These are phyloP conservation scores for Cairneyella variabilis DNA, from an alignment of 495 filamentous ascomycete species.

Conservation along the genomic window DNA sequence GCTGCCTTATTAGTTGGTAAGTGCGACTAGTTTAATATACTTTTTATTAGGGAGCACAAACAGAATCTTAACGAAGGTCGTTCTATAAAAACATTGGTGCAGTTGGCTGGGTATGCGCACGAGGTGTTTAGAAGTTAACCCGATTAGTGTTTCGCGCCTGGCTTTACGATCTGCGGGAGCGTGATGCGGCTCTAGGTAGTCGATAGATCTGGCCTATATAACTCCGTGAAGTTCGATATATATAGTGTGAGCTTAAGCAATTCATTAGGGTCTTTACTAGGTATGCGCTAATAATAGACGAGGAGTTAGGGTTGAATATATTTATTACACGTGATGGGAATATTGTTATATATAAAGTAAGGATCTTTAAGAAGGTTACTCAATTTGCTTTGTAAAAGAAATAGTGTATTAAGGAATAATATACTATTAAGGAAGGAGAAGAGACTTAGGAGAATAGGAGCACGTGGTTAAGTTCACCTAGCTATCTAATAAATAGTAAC, in stretches of 20 bases:
- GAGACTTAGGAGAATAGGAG: background rate
- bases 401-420: background rate
- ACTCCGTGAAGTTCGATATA: conserved; percentile 32
- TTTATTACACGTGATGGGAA: conserved; percentile 22
- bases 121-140: conserved; percentile 28
- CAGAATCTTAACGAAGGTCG: conserved; percentile 23
- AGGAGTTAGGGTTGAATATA: conserved; percentile 30
- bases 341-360: conserved; percentile 16
- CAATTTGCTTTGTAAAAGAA: conserved; percentile 6
- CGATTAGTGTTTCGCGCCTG: conserved; percentile 30
- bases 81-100: conserved; percentile 19
- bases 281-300: conserved; percentile 30
- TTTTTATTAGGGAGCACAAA: conserved; percentile 28
- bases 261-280: conserved; percentile 26
- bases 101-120: conserved; percentile 21
- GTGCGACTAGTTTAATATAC: conserved; percentile 22
- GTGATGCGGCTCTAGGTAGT: conserved; percentile 34
- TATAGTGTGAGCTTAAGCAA: conserved; percentile 30
- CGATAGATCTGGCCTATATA: conserved; percentile 35
- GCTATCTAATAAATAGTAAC: conserved; percentile 23
- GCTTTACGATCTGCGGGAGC: no score
- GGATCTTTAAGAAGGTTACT: conserved; percentile 17
- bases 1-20: conserved; percentile 15
- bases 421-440: background rate
- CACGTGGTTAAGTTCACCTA: conserved; percentile 14